Evolutionary conservation across 345 rosid genomes (phyloP), one percentile per base, ranked within the genome.

Genomic region (Gossypium thurberi): DNA sequence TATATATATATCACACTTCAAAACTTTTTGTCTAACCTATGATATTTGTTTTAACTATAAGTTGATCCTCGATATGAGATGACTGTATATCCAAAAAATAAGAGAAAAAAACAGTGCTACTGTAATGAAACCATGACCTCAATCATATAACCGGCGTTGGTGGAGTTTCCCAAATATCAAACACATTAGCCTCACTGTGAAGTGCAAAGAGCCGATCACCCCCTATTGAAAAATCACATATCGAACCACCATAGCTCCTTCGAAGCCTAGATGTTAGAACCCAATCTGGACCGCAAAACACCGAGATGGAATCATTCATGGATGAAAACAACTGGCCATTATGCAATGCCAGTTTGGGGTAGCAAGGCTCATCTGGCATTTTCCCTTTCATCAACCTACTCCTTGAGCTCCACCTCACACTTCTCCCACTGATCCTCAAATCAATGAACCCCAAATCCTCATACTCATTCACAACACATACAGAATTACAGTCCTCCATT

Each of bases 371-470:
- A 0, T 93, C 98, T 0, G 87, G 90, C 91, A 91, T 87, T 63
- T 84, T 87, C 70, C 99, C 96, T 37, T 90, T 92, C 96, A 84
- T 89, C 79, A 92, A 56, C 62, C 92, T 77, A 72, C 99, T 95
- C 52, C 99, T 86, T 1, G 98, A 92, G 78, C 98, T 90, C 99
- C 99, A 95, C 78, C 97, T 91, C 60, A 93, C 90, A 44, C 92
- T 86, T 10, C 91, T 89, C 14, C 84, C 89, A 10, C 46, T 79
- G 75, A 80, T 80, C 51, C 99, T 89, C 79, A 95, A 26, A 81
- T 95, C 98, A 69, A 95, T 93, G 80, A 95, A 95, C 74, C 99
- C 98, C 60, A 95, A 78, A 84, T 95, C 97, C 79, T 91, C 98
- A 12, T 83, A 91, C 86, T 93, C 99, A 56, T 91, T 95, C 74